A percentile compares a stretch with the other conserved stretches of the same genome.
Evolutionary conservation across 495 filamentous ascomycete species (phyloP).

Genomic region (Talaromyces adpressus): DNA sequence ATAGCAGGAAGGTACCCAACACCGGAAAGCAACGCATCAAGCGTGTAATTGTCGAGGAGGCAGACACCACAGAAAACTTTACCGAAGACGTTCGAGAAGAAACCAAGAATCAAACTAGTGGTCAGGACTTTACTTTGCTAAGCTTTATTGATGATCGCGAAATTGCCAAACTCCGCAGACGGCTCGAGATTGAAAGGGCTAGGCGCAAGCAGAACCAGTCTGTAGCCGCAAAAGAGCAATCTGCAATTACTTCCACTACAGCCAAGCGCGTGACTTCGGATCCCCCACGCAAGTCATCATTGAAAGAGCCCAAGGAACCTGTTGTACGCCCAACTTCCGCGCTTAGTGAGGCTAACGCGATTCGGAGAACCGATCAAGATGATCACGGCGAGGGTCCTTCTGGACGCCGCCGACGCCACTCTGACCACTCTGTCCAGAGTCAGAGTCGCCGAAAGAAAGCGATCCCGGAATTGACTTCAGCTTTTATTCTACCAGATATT

Average conservation of each 20-base stretch:
- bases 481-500: constrained; percentile 67
- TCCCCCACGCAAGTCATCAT: constrained; percentile 39
- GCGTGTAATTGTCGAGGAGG: constrained; percentile 33
- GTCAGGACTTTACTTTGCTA: constrained; percentile 36
- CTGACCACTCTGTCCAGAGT: constrained; percentile 32
- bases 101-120: constrained; percentile 22
- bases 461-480: constrained; percentile 69
- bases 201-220: constrained; percentile 38
- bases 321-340: constrained; percentile 32
- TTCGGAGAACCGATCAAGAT: constrained; percentile 17
- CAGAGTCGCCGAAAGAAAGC: constrained; percentile 26
- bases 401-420: constrained; percentile 38
- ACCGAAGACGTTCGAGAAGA: constrained; percentile 26
- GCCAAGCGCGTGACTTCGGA: constrained; percentile 28
- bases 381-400: constrained; percentile 26
- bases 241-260: constrained; percentile 26
- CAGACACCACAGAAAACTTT: constrained; percentile 18
- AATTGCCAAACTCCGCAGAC: constrained; percentile 41
- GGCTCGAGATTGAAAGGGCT: constrained; percentile 41
- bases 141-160: constrained; percentile 42
- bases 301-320: constrained; percentile 30
- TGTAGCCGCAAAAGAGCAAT: constrained; percentile 21
- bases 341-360: constrained; percentile 27
- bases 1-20: constrained; percentile 28
- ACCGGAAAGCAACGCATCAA: constrained; percentile 40